Evolutionary conservation across 306 rosid genomes (phyloP).

Genomic region (Dryas drummondii): DNA sequence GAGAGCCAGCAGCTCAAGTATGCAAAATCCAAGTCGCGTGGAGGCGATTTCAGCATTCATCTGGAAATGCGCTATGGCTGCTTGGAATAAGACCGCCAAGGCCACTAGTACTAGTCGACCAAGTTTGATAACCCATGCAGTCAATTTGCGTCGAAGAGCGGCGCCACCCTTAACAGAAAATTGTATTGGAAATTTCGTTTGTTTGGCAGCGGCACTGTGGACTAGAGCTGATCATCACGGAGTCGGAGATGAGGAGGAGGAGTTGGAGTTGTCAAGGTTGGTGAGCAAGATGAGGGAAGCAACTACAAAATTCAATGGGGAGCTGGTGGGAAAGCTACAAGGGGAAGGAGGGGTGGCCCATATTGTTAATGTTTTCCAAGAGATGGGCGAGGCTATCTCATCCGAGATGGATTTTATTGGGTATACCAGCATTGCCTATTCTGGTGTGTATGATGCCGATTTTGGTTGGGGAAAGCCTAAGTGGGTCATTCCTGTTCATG

Average conservation of each 20-base stretch:
- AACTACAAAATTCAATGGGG: neutral
- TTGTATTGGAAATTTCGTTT: conserved; percentile 11
- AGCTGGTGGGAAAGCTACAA: neutral
- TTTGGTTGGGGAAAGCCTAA: conserved; percentile 26
- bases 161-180: neutral
- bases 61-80: conserved; percentile 1
- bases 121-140: neutral
- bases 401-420: conserved; percentile 9
- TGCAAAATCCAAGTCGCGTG: neutral
- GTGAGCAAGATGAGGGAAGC: conserved; percentile 14
- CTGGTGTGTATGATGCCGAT: conserved; percentile 11
- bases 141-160: conserved; percentile 15
- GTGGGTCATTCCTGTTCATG: conserved; percentile 1
- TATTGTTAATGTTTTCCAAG: neutral
- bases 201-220: neutral
- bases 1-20: conserved; percentile 1
- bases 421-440: conserved; percentile 11
- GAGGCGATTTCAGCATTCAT: conserved; percentile 19
- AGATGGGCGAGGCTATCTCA: neutral
- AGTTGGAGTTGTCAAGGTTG: neutral
- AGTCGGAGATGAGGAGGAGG: neutral
- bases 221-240: neutral
- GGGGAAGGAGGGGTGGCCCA: conserved; percentile 3
- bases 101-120: neutral
- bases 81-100: too few relatives aligned